Conservation (phyloP, 148 eudicot genomes). For the Talinum fruticosum region DNA sequence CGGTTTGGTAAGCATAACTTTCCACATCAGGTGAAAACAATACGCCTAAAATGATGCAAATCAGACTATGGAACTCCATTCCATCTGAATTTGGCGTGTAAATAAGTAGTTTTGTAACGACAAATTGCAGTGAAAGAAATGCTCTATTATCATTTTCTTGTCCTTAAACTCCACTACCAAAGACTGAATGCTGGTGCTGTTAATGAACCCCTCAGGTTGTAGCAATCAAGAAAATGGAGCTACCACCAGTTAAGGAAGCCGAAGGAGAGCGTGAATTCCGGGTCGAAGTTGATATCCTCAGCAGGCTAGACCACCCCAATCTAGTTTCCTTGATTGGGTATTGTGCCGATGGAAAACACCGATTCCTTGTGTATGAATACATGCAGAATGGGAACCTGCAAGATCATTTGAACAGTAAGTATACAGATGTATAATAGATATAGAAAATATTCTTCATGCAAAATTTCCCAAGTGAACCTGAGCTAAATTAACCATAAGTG, state of each 20-base stretch:
- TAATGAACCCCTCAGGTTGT: slow-evolving; percentile 50
- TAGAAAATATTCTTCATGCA: not conserved
- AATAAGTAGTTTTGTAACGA: not conserved
- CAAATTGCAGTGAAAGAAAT: slow-evolving; percentile 1
- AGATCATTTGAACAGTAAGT: slow-evolving; percentile 77
- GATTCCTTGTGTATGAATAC: slow-evolving; percentile 87
- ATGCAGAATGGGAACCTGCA: slow-evolving; percentile 87
- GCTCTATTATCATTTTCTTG: not conserved
- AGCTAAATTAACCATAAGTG: slow-evolving; percentile 1
- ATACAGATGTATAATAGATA: not conserved
- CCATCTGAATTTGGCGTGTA: not conserved
- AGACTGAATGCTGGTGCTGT: slow-evolving; percentile 13
- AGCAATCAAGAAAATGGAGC: slow-evolving; percentile 97
- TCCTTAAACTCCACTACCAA: not conserved
- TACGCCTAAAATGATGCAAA: not conserved
- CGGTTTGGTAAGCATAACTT: slow-evolving; percentile 14
- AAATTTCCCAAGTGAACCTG: not conserved
- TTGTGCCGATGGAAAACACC: slow-evolving; percentile 85
- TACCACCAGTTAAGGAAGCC: slow-evolving; percentile 66
- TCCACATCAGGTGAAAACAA: not conserved
- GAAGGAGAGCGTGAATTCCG: slow-evolving; percentile 93
- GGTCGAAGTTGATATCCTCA: slow-evolving; percentile 89
- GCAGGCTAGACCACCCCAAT: slow-evolving; percentile 91
- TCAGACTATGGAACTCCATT: not conserved
- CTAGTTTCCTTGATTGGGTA: slow-evolving; percentile 86